These are phyloP conservation scores for carrot (Daucus carota) DNA, from an alignment of 129 eudicot species.

Conservation along the genomic window DNA sequence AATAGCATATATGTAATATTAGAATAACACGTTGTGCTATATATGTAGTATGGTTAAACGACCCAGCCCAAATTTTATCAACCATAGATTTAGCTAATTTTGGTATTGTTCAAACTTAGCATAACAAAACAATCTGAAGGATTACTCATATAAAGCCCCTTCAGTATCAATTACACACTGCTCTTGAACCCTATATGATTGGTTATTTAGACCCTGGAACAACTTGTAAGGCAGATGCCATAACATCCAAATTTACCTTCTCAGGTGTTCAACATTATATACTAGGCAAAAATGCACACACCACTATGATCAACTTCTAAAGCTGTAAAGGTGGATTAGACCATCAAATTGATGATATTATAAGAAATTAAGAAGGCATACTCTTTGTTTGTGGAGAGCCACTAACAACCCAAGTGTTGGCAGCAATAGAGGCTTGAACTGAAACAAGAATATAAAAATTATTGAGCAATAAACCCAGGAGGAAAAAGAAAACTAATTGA, in stretches of 20 bases:
- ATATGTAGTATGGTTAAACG: background rate
- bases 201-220: background rate
- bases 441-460: background rate
- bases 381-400: conserved; percentile 7
- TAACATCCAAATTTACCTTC: too few relatives aligned
- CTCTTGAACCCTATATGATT: background rate
- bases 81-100: background rate
- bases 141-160: too few relatives aligned
- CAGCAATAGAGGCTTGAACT: conserved; percentile 9
- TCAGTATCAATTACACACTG: background rate
- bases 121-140: too few relatives aligned
- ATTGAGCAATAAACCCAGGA: background rate
- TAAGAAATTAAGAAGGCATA: background rate
- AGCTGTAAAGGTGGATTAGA: background rate
- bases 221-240: background rate
- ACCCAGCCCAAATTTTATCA: background rate
- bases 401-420: conserved; percentile 8
- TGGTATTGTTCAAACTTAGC: background rate
- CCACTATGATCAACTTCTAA: background rate
- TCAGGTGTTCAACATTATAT: too few relatives aligned
- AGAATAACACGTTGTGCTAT: background rate
- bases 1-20: too few relatives aligned
- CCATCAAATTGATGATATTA: background rate
- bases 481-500: background rate
- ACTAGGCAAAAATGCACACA: background rate